Conservation (phyloP, 139 green algal genomes). For the Chlamydomonas schloesseri region DNA sequence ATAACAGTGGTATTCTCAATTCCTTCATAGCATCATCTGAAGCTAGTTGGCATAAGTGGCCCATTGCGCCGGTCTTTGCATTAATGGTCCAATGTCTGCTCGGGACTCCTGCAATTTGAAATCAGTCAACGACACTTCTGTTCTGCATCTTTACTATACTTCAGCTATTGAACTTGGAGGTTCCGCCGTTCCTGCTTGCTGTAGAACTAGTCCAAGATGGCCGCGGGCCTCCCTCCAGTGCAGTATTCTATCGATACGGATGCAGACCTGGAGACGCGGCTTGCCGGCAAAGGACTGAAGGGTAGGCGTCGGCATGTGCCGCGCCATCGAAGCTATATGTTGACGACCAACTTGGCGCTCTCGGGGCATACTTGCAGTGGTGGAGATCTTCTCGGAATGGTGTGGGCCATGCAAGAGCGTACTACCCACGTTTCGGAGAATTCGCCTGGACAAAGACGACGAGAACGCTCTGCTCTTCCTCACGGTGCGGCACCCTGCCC, state of each 20-base stretch:
- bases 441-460: constrained; percentile 76
- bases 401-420: constrained; percentile 74
- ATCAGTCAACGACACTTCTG: too few species aligned
- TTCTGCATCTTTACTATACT: too few species aligned
- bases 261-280: constrained; percentile 36
- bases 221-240: constrained; percentile 14
- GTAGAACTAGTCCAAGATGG: neutral
- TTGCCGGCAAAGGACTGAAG: constrained; percentile 59
- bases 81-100: too few species aligned
- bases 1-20: too few species aligned
- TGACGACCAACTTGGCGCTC: neutral
- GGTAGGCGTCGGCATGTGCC: constrained; percentile 21
- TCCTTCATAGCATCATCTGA: too few species aligned
- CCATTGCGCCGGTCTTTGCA: too few species aligned
- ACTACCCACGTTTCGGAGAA: constrained; percentile 67
- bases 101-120: too few species aligned
- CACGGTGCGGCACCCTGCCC: constrained; percentile 48
- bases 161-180: too few species aligned
- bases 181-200: too few species aligned
- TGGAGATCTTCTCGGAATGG: constrained; percentile 74
- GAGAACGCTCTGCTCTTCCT: constrained; percentile 72
- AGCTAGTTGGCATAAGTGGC: too few species aligned
- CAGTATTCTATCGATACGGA: constrained; percentile 50
- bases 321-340: neutral
- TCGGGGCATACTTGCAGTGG: constrained; percentile 44